Percentiles rank a stretch among this genome's conserved stretches.
Evolutionary conservation across 129 eudicot genomes (phyloP).

Genomic region (Deinandra increscens): DNA sequence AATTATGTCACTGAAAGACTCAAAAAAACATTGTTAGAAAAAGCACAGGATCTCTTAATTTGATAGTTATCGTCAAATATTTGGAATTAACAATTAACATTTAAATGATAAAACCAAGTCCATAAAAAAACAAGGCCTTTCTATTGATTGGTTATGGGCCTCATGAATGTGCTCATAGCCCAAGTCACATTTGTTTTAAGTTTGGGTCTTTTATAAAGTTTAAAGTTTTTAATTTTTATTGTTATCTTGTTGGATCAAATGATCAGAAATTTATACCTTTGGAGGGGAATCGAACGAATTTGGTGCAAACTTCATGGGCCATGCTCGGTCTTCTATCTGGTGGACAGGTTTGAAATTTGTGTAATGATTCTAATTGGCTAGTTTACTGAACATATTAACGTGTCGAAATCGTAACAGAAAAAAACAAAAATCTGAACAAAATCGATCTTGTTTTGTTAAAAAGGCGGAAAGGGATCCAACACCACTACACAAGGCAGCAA

Average conservation of each 20-base stretch:
- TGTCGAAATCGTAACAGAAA: neutral
- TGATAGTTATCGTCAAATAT: too few relatives aligned
- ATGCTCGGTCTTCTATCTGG: conserved; percentile 36
- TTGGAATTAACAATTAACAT: too few relatives aligned
- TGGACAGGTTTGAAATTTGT: conserved; percentile 27
- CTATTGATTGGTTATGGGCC: too few relatives aligned
- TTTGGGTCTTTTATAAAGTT: neutral
- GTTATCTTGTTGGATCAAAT: neutral
- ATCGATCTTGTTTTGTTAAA: neutral
- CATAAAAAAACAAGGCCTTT: too few relatives aligned
- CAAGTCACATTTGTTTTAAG: too few relatives aligned
- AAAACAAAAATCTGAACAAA: neutral
- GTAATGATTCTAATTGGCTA: neutral
- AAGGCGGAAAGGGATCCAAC: conserved; percentile 35
- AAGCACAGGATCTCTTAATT: too few relatives aligned
- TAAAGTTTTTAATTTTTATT: too few relatives aligned
- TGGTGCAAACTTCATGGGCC: conserved; percentile 45
- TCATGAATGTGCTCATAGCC: too few relatives aligned
- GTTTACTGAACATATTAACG: neutral
- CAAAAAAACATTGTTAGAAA: too few relatives aligned
- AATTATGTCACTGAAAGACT: too few relatives aligned
- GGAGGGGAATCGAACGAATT: conserved; percentile 38
- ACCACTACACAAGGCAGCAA: conserved; percentile 40
- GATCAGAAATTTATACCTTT: conserved; percentile 29
- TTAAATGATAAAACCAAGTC: too few relatives aligned